A percentile compares a stretch with the other conserved stretches of the same genome.
Evolutionary conservation across 352 stramenopile genomes (phyloP).

Genomic region (Phytophthora pisi): DNA sequence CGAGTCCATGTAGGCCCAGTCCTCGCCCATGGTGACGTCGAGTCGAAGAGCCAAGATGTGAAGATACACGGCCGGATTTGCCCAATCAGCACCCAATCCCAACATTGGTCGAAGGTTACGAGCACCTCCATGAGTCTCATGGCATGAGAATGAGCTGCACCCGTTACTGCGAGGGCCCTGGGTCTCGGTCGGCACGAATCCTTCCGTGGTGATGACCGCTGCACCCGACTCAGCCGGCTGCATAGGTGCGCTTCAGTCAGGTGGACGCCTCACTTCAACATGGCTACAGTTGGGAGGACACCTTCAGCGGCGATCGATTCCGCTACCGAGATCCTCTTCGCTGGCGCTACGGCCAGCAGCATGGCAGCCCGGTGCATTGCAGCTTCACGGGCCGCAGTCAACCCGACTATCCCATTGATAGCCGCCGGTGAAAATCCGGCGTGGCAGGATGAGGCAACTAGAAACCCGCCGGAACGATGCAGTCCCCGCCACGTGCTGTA

Average conservation of each 20-base stretch:
- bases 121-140: no score
- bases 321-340: not conserved
- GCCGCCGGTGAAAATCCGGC: not conserved
- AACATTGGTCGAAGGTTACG: no score
- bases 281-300: not conserved
- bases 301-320: not conserved
- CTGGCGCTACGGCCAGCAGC: not conserved
- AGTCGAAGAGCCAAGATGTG: not conserved
- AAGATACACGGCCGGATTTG: not conserved
- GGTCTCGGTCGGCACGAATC: no score
- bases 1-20: slow-evolving; percentile 61
- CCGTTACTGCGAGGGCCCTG: no score
- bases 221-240: not conserved
- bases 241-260: not conserved
- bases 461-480: not conserved
- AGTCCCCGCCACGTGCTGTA: not conserved
- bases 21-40: slow-evolving; percentile 4
- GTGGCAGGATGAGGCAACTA: not conserved
- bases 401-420: not conserved
- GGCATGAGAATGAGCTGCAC: no score
- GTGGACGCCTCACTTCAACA: not conserved
- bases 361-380: not conserved
- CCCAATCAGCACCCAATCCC: not conserved
- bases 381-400: not conserved
- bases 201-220: no score